A percentile compares a stretch with the other conserved stretches of the same genome.
Conservation (phyloP, 371 early-diverging fungal genomes). For the Rhizomucor miehei region DNA sequence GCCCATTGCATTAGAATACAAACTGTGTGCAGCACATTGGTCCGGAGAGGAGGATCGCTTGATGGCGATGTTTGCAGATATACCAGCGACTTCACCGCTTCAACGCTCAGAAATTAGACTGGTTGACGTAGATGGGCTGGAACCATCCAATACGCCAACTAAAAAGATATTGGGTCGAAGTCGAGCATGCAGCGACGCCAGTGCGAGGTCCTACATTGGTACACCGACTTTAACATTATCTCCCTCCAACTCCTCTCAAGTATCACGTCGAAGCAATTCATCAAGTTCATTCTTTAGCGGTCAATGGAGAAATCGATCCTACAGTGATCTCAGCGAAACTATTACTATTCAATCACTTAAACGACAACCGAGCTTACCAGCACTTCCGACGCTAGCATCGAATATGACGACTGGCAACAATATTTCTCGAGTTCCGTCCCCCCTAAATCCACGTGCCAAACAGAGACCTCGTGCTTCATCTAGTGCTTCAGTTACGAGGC, state of each 20-base stretch:
- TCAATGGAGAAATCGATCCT: neutral
- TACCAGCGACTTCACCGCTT: conserved; percentile 4
- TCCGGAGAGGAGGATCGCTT: conserved; percentile 34
- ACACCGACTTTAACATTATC: conserved; percentile 9
- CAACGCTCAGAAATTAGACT: neutral
- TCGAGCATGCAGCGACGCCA: conserved; percentile 13
- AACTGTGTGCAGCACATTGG: conserved; percentile 46
- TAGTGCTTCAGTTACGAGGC: conserved; percentile 17
- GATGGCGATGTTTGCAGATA: conserved; percentile 28
- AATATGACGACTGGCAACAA: conserved; percentile 1
- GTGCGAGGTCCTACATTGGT: conserved; percentile 2
- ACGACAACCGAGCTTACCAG: conserved; percentile 18
- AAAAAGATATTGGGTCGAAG: conserved; percentile 1
- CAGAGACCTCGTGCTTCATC: conserved; percentile 18
- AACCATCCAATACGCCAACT: conserved; percentile 1
- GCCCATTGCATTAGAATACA: conserved; percentile 32
- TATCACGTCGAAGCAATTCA: conserved; percentile 12
- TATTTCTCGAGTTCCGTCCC: conserved; percentile 1
- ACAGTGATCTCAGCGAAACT: neutral
- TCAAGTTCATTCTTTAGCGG: conserved; percentile 10
- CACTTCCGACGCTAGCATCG: conserved; percentile 6
- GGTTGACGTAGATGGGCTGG: conserved; percentile 14
- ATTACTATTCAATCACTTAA: conserved; percentile 12
- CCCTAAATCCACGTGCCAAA: conserved; percentile 3
- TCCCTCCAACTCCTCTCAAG: conserved; percentile 14